Base-by-base conservation (phyloP, 2,329 filamentous ascomycete species). In the Teratosphaeria nubilosa region DNA sequence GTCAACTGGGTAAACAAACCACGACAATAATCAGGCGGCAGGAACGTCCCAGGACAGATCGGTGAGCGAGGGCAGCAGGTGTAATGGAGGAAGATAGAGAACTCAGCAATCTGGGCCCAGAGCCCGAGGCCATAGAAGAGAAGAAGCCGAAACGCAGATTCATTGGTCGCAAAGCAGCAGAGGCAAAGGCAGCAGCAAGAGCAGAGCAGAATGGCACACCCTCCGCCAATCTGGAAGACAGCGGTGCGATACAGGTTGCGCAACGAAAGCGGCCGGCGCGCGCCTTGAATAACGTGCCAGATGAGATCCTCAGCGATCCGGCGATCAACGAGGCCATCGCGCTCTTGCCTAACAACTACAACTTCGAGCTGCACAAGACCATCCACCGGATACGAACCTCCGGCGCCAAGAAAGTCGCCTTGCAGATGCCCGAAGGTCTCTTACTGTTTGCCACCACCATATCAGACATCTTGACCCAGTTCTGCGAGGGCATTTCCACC, bases 301-400 rank as follows among this genome's bases (percentile, higher is more conserved):
- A 86, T 16, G 87, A 92, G 63, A 96, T 99, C 62, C 79, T 94
- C 22, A 82, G 95, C 63, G 87, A 99, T 68, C 79, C 85, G 53
- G 88, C 87, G 53, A 88, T 99, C 68, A 92, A 92, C 72, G 87
- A 86, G 51, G 94, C 94, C 3, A 91, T 97, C 59, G 80, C 85
- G 5, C 82, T 99, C 32, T 83, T 99, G 2, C 94, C 94, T 1
- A 78, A 84, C n/a, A 99, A 99, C 78, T 99, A 99, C 80, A 92
- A 89, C 67, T 99, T 99, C 72, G 94, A 99, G 77, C 91, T 99
- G 58, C 94, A 90, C 71, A 99, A 99, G 77, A 99, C 94, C 9
- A 95, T 99, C 68, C 91, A 97, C 74, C 86, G 92, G 53, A 91
- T 99, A 72, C 87, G 90, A 51, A 87, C 86, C 1, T 84, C 87